Conservation (phyloP, 2,329 filamentous ascomycete genomes). For the Colletotrichum sp. region DNA sequence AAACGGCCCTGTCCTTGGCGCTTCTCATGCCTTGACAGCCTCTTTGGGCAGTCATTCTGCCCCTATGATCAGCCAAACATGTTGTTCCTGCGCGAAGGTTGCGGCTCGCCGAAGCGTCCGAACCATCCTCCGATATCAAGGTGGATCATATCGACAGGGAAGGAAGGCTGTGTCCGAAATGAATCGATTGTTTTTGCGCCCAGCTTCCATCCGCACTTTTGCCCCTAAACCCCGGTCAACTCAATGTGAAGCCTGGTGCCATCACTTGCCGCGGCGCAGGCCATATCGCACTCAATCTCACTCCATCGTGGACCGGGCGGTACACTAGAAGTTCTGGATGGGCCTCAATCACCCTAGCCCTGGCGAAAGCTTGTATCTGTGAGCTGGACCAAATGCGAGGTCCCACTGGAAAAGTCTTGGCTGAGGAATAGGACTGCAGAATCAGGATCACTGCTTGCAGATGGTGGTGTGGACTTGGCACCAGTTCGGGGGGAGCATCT, state of each 20-base stretch:
- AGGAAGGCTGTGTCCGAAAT: conserved; percentile 9
- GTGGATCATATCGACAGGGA: conserved; percentile 14
- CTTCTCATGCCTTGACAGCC: background rate
- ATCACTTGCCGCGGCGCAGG: background rate
- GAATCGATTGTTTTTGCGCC: background rate
- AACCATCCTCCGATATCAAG: background rate
- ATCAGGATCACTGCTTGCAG: conserved; percentile 1
- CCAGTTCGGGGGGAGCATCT: background rate
- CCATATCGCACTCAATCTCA: conserved; percentile 2
- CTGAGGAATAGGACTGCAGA: background rate
- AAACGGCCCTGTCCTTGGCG: background rate
- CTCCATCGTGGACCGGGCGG: background rate
- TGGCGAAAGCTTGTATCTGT: conserved; percentile 8
- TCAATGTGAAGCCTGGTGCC: background rate
- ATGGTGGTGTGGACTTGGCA: background rate
- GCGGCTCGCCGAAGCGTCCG: conserved; percentile 8
- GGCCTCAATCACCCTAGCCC: background rate
- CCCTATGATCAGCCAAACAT: background rate
- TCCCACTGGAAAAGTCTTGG: conserved; percentile 9
- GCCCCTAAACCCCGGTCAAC: background rate
- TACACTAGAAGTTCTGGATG: background rate
- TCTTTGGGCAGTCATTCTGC: background rate
- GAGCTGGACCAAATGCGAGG: background rate
- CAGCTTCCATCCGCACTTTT: background rate
- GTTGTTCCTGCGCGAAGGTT: background rate